Conservation (phyloP, 2,329 filamentous ascomycete genomes). For the Emmonsiellopsis sp. region DNA sequence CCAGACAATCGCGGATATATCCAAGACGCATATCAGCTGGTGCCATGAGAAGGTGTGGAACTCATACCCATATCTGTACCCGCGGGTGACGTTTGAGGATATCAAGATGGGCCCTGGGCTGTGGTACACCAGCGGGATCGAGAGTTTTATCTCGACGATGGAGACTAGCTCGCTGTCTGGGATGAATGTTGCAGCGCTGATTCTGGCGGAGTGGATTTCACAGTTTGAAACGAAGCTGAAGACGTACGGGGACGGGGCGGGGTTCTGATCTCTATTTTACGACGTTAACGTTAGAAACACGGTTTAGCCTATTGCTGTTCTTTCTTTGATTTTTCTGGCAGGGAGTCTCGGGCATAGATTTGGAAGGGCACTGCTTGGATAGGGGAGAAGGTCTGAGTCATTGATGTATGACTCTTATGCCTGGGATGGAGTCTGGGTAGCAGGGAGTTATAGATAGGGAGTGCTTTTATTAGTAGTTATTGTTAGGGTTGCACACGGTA, state of each 20-base stretch:
- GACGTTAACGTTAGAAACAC: no score
- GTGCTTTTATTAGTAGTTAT: no score
- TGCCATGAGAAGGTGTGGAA: conserved; percentile 69
- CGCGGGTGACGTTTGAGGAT: conserved; percentile 80
- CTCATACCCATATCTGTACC: conserved; percentile 77
- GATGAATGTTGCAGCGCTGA: conserved; percentile 49
- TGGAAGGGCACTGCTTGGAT: no score
- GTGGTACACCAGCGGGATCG: conserved; percentile 61
- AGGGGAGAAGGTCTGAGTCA: no score
- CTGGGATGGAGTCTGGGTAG: no score
- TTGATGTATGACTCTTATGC: no score
- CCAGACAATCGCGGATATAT: conserved; percentile 25
- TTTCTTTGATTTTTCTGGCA: no score
- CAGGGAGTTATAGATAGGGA: no score
- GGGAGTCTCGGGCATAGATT: no score
- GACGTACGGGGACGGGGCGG: conserved; percentile 7
- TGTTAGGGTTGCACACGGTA: no score
- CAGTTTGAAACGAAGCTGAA: conserved; percentile 13
- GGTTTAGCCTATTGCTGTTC: no score
- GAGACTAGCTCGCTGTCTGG: conserved; percentile 92
- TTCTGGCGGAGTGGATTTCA: conserved; percentile 34
- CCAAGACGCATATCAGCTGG: conserved; percentile 56
- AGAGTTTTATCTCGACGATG: conserved; percentile 95
- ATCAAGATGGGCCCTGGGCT: conserved; percentile 48
- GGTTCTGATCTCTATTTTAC: not conserved